Base-by-base conservation (phyloP, 345 rosid species). In the Eucalyptus pauciflora region DNA sequence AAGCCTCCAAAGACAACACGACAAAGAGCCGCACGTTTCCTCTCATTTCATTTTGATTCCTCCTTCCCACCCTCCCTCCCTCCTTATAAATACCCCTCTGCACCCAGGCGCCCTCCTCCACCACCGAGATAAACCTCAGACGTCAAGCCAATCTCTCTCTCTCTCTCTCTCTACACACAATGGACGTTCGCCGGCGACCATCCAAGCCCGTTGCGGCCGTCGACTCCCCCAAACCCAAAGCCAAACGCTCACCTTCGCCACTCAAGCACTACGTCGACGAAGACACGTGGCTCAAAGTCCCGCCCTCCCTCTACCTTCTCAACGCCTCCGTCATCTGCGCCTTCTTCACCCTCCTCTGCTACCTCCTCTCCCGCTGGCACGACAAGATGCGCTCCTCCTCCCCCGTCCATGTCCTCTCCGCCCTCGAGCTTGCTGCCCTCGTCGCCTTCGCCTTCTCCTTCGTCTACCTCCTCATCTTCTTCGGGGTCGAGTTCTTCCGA, bases 301-400 rank as follows among this genome's bases (percentile, higher is more conserved):
- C 33, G 33, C 33, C 33, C 33, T 33, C 33, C 48, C 87, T 91
- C 14, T 89, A 92, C 86, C 62, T 93, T 12, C 88, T 89, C 27
- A 93, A 91, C 88, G 90, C 91, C 45, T 46, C 90, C 51, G 89
- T 90, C 90, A 89, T 92, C 90, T 81, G 87, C 24, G 67, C 92
- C 27, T 92, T 92, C 91, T 92, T 92, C 88, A 90, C 91, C 50
- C 92, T 88, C 37, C 90, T 90, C 71, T 92, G 91, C 90, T 92
- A 87, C 88, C 89, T 93, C 29, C 93, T 93, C 37, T 24, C 69
- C 88, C 92, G 93, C 24, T 93, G 92, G 94, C 89, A 93, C 17
- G 93, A 92, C 24, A 92, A 93, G 92, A 90, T 93, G 88, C 93
- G 93, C 56, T 91, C 89, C 10, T 90, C 90, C 5, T 89, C 93